A percentile compares a stretch with the other conserved stretches of the same genome.
These are phyloP conservation scores for Xeromyces bisporus DNA, from an alignment of 495 filamentous ascomycete genomes.

Conservation along the genomic window DNA sequence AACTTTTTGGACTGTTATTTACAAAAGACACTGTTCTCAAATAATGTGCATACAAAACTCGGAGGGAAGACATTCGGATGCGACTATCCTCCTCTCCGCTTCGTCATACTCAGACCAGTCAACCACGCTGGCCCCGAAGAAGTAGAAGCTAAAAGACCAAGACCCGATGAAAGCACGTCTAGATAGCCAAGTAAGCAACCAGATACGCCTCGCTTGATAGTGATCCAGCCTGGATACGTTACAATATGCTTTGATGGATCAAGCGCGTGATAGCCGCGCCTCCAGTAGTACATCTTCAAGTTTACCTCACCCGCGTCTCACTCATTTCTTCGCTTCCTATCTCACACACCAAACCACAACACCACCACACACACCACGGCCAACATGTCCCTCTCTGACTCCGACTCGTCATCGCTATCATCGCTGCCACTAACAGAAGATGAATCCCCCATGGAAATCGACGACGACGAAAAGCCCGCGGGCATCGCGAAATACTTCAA, in stretches of 20 bases:
- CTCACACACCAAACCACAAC: slow-evolving; percentile 5
- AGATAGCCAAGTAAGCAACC: slow-evolving; percentile 4
- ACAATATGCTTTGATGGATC: slow-evolving; percentile 7
- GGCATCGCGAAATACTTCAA: slow-evolving; percentile 32
- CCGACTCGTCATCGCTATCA: slow-evolving; percentile 40
- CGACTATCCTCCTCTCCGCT: no score
- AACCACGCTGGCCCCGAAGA: no score
- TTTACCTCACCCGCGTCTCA: slow-evolving; percentile 13
- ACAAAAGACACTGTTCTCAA: no score
- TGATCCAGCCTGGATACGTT: slow-evolving; percentile 11
- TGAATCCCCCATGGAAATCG: slow-evolving; percentile 26
- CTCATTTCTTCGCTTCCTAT: slow-evolving; percentile 14
- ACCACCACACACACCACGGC: slow-evolving; percentile 11
- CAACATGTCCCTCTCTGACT: slow-evolving; percentile 36
- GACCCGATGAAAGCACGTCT: background rate
- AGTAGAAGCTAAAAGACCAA: no score
- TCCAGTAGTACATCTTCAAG: no score
- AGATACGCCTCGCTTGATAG: slow-evolving; percentile 6
- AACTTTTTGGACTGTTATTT: no score
- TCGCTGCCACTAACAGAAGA: slow-evolving; percentile 41
- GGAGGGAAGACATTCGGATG: no score
- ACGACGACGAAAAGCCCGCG: slow-evolving; percentile 25
- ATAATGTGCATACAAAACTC: no score
- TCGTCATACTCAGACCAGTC: no score
- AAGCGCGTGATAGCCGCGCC: slow-evolving; percentile 5